phyloP scores from a whole-genome alignment of 2,329 filamentous ascomycete genomes.

The Colletotrichum sp. region DNA sequence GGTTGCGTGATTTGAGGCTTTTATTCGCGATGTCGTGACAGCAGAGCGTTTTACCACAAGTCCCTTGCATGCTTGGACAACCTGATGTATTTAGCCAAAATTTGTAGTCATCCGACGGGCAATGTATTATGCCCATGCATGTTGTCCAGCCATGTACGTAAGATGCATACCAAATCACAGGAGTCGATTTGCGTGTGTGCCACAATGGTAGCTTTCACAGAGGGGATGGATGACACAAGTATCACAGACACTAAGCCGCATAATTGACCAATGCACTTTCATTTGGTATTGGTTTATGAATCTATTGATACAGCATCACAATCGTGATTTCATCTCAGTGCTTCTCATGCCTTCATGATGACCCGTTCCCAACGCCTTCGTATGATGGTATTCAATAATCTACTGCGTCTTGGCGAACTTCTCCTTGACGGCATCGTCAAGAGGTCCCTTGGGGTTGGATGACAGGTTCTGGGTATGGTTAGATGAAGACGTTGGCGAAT shows the following conservation, averaged over 20 bases:
- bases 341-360: background rate
- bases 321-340: background rate
- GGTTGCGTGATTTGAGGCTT: background rate
- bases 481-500: background rate
- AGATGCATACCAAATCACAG: background rate
- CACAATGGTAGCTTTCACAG: background rate
- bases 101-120: no score
- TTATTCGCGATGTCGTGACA: background rate
- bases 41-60: background rate
- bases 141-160: background rate
- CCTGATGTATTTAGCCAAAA: no score
- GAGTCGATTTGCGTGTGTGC: no score
- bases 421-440: conserved; percentile 65
- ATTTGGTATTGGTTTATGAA: background rate
- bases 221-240: background rate
- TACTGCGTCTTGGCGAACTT: conserved; percentile 61
- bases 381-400: background rate
- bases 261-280: background rate
- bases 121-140: no score
- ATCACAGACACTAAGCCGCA: background rate
- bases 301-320: conserved; percentile 8
- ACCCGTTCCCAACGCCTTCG: conserved; percentile 1
- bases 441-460: conserved; percentile 70
- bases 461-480: conserved; percentile 47
- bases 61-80: no score